Evolutionary conservation across 179 eudicot species (phyloP).

Genomic region (Drosera spatulata): DNA sequence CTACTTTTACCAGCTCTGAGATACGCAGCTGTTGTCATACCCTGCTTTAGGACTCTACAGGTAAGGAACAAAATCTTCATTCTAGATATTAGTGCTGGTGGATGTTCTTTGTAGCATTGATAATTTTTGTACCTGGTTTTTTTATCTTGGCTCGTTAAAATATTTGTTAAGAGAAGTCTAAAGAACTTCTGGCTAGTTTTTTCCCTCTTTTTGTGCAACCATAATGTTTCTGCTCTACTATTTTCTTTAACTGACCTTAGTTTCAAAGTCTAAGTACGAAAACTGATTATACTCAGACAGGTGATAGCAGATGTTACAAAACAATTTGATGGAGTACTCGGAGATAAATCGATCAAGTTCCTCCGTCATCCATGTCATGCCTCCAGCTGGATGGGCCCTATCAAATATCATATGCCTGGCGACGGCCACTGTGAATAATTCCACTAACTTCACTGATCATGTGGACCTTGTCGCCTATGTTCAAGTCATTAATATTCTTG

Average conservation of each 20-base stretch:
- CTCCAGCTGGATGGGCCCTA: slow-evolving; percentile 80
- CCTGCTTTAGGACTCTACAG: slow-evolving; percentile 72
- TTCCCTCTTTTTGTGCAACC: no score
- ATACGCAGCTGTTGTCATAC: slow-evolving; percentile 57
- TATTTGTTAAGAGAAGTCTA: no score
- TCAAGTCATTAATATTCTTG: slow-evolving; percentile 39
- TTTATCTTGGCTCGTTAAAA: no score
- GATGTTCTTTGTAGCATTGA: neutral
- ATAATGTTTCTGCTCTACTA: no score
- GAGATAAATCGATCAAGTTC: slow-evolving; percentile 31
- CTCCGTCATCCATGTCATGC: slow-evolving; percentile 24
- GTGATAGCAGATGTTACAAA: slow-evolving; percentile 86
- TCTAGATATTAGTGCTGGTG: neutral
- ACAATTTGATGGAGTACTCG: slow-evolving; percentile 45
- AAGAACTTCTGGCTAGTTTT: no score
- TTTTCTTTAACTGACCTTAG: no score
- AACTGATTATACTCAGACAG: slow-evolving; percentile 86
- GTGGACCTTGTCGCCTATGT: slow-evolving; percentile 54
- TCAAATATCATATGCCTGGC: slow-evolving; percentile 63
- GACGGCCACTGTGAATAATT: slow-evolving; percentile 36
- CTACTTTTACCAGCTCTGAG: slow-evolving; percentile 69
- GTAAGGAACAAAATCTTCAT: slow-evolving; percentile 25
- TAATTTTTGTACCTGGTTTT: no score
- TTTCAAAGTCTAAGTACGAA: slow-evolving; percentile 7
- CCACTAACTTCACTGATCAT: slow-evolving; percentile 38